Conservation (phyloP, 306 rosid genomes). For the Dryas drummondii region DNA sequence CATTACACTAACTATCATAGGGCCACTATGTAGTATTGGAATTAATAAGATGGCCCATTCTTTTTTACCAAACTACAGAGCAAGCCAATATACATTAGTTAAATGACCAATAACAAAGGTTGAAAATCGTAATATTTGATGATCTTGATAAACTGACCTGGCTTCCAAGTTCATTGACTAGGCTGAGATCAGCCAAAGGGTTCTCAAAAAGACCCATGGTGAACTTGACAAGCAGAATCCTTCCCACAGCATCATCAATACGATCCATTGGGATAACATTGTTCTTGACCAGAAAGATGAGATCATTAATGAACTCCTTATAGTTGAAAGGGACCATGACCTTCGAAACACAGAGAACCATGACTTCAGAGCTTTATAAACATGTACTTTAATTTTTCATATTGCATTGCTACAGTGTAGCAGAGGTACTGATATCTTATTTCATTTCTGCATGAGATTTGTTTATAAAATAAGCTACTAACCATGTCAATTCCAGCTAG, state of each 20-base stretch:
- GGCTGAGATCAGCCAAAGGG: slow-evolving; percentile 83
- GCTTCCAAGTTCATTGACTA: slow-evolving; percentile 90
- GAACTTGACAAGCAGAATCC: slow-evolving; percentile 90
- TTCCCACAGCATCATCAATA: slow-evolving; percentile 80
- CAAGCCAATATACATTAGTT: background rate
- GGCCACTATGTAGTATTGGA: background rate
- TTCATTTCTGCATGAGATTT: slow-evolving; percentile 18
- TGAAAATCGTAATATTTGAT: background rate
- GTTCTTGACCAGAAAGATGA: slow-evolving; percentile 66
- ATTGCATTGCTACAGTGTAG: slow-evolving; percentile 1
- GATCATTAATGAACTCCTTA: slow-evolving; percentile 69
- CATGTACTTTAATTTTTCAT: background rate
- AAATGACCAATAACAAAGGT: background rate
- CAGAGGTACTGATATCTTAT: slow-evolving; percentile 8
- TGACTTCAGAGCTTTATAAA: slow-evolving; percentile 16
- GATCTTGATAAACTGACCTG: slow-evolving; percentile 49
- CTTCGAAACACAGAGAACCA: slow-evolving; percentile 44
- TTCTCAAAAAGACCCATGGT: slow-evolving; percentile 89
- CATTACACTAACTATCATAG: background rate
- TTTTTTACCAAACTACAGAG: background rate
- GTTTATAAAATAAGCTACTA: slow-evolving; percentile 33
- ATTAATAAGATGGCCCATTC: background rate
- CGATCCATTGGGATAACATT: slow-evolving; percentile 75
- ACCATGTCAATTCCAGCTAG: slow-evolving; percentile 97
- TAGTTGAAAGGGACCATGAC: slow-evolving; percentile 82